phyloP scores from a whole-genome alignment of 2,329 filamentous ascomycete genomes.

The Aspergillus sp. region DNA sequence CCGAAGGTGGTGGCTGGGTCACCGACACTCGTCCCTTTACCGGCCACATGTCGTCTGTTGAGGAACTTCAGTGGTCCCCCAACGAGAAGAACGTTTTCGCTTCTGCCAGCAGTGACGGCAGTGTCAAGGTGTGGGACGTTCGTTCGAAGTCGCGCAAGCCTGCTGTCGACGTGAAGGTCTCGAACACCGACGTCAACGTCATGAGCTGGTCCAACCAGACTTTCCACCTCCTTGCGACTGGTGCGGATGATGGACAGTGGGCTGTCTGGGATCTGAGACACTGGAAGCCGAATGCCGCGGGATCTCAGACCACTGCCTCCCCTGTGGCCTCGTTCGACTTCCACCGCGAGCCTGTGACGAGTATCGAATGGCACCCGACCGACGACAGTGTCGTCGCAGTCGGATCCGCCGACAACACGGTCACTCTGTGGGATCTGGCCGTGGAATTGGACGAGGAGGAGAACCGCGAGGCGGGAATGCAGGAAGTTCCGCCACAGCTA shows the following conservation, averaged over 20 bases:
- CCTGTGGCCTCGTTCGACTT: slow-evolving; percentile 93
- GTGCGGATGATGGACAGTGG: slow-evolving; percentile 92
- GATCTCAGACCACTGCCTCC: slow-evolving; percentile 59
- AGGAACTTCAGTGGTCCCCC: slow-evolving; percentile 97
- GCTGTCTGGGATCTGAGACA: slow-evolving; percentile 94
- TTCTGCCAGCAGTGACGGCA: slow-evolving; percentile 90
- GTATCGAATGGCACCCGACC: slow-evolving; percentile 94
- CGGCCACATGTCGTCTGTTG: slow-evolving; percentile 81
- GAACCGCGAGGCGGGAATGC: slow-evolving; percentile 81
- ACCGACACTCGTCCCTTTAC: slow-evolving; percentile 82
- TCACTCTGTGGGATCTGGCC: slow-evolving; percentile 94
- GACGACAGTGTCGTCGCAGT: slow-evolving; percentile 96
- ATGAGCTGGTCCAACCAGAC: slow-evolving; percentile 93
- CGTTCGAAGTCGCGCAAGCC: slow-evolving; percentile 85
- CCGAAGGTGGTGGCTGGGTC: slow-evolving; percentile 83
- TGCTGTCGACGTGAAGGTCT: slow-evolving; percentile 84
- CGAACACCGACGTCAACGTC: slow-evolving; percentile 87
- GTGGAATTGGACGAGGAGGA: slow-evolving; percentile 98
- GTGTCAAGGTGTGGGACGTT: slow-evolving; percentile 93
- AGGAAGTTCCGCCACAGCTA: slow-evolving; percentile 90
- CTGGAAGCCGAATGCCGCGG: slow-evolving; percentile 72
- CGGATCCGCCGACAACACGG: slow-evolving; percentile 87
- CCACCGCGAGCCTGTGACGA: slow-evolving; percentile 95
- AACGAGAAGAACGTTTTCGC: slow-evolving; percentile 92
- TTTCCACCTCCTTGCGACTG: slow-evolving; percentile 84